Evolutionary conservation across 2,329 filamentous ascomycete genomes (phyloP), one percentile per base, ranked within the genome.

Genomic region (Trichoderma afroharzianum): DNA sequence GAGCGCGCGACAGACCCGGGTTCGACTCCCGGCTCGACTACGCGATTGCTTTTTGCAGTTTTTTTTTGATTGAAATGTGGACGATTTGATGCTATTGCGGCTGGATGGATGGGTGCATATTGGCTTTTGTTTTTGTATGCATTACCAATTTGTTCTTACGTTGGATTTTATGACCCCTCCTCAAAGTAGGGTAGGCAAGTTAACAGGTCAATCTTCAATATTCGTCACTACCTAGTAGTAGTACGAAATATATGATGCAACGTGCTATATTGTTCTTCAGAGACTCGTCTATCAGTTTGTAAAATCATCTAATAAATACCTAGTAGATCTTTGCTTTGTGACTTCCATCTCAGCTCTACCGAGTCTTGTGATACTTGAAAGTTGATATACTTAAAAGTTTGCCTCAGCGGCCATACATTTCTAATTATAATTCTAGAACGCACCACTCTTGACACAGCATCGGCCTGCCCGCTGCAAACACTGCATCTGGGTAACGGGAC

Each of bases 11-110:
- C 58, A 70, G 62, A 66, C 32, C 68, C 68, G 68, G 68, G 68
- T 70, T 70, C 68, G 68, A 70, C 58, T 70, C 68, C 68, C 68
- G 68, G 68, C 68, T 70, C 58, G 68, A 70, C 68, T 70, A 70
- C 18, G 15, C 28, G 28, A 26, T 66, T 66, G 47, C 30, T 66
- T 66, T 66, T 63, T 53, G n/a, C n/a, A 53, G 4, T 55, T 64
- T 26, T 21, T n/a, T 64, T 36, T 66, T 28, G 39, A 1, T 55
- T 7, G 14, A 24, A 18, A 24, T 43, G 14, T 24, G 14, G 47
- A 12, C 11, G n/a, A 21, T 4, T 50, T 24, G 47, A 21, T 24
- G 47, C 2, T 50, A 6, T 50, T 14, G n/a, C 4, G 5, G 36
- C 6, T 8, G 3, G 15, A 39, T 39, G 43, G 43, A 6, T 47